Conservation (phyloP, 139 green algal genomes). For the Eudorina sp. region DNA sequence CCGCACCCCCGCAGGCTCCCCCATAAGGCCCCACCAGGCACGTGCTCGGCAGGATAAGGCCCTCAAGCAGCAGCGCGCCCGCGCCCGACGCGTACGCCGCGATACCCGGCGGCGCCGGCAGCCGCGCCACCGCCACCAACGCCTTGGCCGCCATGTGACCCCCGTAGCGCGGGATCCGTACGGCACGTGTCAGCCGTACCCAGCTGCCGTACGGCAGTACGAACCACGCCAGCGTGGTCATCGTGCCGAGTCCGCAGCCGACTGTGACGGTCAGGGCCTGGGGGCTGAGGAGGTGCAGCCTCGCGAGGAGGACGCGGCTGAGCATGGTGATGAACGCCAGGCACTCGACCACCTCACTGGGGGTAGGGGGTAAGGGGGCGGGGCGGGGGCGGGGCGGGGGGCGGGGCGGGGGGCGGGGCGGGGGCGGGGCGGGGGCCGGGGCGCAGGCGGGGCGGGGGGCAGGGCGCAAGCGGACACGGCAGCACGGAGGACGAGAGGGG, state of each 20-base stretch:
- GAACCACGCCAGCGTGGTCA: constrained; percentile 4
- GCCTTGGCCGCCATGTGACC: constrained; percentile 9
- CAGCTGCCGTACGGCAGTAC: constrained; percentile 7
- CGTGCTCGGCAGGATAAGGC: not conserved
- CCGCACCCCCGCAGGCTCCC: not conserved
- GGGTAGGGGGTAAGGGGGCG: not conserved
- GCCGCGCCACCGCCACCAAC: not conserved
- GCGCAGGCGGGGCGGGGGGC: too few relatives aligned
- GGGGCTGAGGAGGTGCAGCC: not conserved
- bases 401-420: too few relatives aligned
- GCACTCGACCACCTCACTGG: constrained; percentile 23
- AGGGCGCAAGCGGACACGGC: not conserved
- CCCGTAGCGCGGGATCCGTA: not conserved
- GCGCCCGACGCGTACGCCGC: not conserved
- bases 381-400: too few relatives aligned
- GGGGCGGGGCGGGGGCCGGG: too few relatives aligned
- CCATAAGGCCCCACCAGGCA: constrained; percentile 12
- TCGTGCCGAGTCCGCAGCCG: not conserved
- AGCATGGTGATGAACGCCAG: constrained; percentile 1
- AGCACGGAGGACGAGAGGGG: too few relatives aligned
- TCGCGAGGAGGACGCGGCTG: not conserved
- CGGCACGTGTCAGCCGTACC: not conserved
- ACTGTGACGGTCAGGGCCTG: not conserved
- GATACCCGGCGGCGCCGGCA: not conserved
- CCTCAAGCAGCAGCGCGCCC: constrained; percentile 14